Conservation (phyloP, 345 rosid genomes). For the Eucalyptus rudis region DNA sequence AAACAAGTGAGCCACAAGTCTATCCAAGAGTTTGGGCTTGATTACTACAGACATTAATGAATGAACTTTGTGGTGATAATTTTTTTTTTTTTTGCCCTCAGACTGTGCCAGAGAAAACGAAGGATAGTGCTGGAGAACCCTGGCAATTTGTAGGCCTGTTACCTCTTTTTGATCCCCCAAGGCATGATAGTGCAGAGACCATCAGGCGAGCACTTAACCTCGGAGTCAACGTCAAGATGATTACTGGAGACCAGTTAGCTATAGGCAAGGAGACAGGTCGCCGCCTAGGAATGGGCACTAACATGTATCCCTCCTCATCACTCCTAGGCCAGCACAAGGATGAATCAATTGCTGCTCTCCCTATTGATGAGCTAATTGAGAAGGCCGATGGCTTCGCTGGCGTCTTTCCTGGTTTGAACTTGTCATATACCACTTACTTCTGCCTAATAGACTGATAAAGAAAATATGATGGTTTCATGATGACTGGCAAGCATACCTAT, state of each 20-base stretch:
- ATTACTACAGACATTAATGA: background rate
- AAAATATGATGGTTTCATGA: background rate
- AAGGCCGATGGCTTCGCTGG: slow-evolving; percentile 97
- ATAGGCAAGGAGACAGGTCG: slow-evolving; percentile 92
- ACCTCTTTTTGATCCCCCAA: slow-evolving; percentile 94
- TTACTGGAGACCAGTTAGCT: slow-evolving; percentile 91
- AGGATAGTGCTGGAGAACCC: slow-evolving; percentile 64
- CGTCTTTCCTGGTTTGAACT: slow-evolving; percentile 70
- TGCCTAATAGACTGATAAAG: background rate
- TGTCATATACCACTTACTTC: background rate
- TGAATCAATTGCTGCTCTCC: slow-evolving; percentile 30
- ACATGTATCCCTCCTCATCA: slow-evolving; percentile 94
- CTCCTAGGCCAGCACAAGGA: slow-evolving; percentile 64
- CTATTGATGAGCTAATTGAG: slow-evolving; percentile 83
- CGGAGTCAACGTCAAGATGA: slow-evolving; percentile 93
- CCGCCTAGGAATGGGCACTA: slow-evolving; percentile 94
- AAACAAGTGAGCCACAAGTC: slow-evolving; percentile 33
- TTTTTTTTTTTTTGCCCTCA: background rate
- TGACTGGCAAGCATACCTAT: background rate
- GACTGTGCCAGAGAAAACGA: slow-evolving; percentile 50
- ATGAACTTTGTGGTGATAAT: background rate
- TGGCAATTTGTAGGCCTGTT: slow-evolving; percentile 86
- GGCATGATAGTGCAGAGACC: slow-evolving; percentile 96
- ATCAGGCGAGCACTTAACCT: slow-evolving; percentile 77
- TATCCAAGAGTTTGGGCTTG: background rate